Evolutionary conservation across 495 filamentous ascomycete species (phyloP).

Genomic region (Letharia columbiana): DNA sequence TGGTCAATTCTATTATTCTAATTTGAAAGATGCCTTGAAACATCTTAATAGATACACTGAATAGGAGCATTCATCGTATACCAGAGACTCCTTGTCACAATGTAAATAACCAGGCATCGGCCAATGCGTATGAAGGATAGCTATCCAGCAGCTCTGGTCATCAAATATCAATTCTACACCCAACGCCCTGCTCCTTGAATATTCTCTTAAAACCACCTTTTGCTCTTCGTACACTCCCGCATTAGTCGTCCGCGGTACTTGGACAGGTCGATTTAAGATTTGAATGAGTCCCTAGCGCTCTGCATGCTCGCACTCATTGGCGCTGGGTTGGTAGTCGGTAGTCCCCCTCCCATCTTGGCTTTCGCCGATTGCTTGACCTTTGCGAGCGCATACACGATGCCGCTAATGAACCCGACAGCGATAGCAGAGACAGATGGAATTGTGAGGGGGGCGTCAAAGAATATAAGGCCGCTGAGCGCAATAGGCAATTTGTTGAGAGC

Average conservation of each 20-base stretch:
- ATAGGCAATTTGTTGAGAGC: constrained; percentile 97
- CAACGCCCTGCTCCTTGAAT: constrained; percentile 12
- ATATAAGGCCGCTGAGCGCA: constrained; percentile 79
- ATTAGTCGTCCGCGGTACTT: neutral
- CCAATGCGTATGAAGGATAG: constrained; percentile 7
- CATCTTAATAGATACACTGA: constrained; percentile 16
- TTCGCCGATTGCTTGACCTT: constrained; percentile 74
- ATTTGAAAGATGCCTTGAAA: neutral
- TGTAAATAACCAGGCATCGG: constrained; percentile 6
- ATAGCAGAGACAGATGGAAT: constrained; percentile 87
- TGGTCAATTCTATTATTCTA: neutral
- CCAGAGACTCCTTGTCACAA: neutral
- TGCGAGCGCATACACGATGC: constrained; percentile 84
- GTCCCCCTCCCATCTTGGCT: constrained; percentile 43
- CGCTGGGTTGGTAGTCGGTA: constrained; percentile 59
- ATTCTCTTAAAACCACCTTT: neutral
- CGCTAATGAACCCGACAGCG: constrained; percentile 77
- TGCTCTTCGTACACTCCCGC: neutral
- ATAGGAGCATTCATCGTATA: constrained; percentile 1
- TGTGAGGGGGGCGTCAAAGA: constrained; percentile 93
- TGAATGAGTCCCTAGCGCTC: constrained; percentile 81
- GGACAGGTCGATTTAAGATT: constrained; percentile 33
- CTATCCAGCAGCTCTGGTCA: constrained; percentile 16
- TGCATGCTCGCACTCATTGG: constrained; percentile 84
- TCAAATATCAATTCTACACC: neutral